A percentile compares a stretch with the other conserved stretches of the same genome.
Evolutionary conservation across 805 yeast genomes (phyloP).

Genomic region (Grigorovia humatica): DNA sequence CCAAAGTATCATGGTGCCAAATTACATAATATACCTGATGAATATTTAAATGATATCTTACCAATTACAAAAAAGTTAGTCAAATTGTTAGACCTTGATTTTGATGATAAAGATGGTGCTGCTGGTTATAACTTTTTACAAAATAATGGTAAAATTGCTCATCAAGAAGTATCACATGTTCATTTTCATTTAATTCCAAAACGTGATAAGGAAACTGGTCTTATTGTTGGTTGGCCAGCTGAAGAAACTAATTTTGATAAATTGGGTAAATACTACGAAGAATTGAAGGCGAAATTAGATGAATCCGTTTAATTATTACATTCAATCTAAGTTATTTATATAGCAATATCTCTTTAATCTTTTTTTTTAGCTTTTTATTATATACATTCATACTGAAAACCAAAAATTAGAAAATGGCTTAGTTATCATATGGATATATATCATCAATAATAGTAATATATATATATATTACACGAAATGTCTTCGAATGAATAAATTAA

Average conservation of each 20-base stretch:
- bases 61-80: constrained; percentile 86
- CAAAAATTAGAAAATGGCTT: too few species aligned
- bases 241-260: constrained; percentile 65
- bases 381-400: too few species aligned
- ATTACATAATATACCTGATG: constrained; percentile 88
- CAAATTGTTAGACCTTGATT: constrained; percentile 53
- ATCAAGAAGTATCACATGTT: constrained; percentile 91
- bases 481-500: not conserved
- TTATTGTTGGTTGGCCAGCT: constrained; percentile 93
- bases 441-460: too few species aligned
- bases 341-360: too few species aligned
- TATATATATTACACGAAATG: not conserved
- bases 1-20: constrained; percentile 93
- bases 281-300: constrained; percentile 39
- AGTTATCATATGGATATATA: too few species aligned
- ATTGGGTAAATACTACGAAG: constrained; percentile 56
- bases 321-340: too few species aligned
- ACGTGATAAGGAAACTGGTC: constrained; percentile 59
- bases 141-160: constrained; percentile 92
- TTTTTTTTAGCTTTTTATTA: too few species aligned
- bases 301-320: not conserved
- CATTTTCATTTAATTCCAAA: constrained; percentile 96
- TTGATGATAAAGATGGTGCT: constrained; percentile 36
- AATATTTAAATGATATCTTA: constrained; percentile 70
- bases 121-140: constrained; percentile 79